These are phyloP conservation scores for Phytophthora pistaciae DNA, from an alignment of 352 stramenopile species.

Conservation along the genomic window DNA sequence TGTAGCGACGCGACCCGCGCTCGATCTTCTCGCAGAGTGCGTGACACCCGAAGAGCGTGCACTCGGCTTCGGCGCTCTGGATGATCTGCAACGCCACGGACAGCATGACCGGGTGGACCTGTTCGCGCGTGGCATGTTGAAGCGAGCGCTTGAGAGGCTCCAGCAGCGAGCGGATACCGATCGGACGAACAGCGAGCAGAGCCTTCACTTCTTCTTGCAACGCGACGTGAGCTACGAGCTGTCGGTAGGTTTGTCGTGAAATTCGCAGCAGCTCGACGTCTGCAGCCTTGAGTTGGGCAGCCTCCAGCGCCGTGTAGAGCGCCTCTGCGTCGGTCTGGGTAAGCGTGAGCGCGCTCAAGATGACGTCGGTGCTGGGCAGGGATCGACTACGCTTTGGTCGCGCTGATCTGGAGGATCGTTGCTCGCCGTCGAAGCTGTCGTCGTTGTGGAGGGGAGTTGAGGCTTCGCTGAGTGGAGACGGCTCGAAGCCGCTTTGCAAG, in stretches of 20 bases:
- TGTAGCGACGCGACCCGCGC: constrained; percentile 59
- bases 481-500: constrained; percentile 13
- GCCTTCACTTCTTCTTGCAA: constrained; percentile 86
- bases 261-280: constrained; percentile 61
- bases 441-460: constrained; percentile 9
- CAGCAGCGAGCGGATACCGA: constrained; percentile 77
- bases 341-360: constrained; percentile 58
- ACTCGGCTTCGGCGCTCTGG: constrained; percentile 80
- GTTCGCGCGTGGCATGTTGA: constrained; percentile 52
- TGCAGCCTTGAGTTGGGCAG: constrained; percentile 67
- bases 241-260: constrained; percentile 70
- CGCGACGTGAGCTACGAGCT: constrained; percentile 73
- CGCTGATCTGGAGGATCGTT: constrained; percentile 25
- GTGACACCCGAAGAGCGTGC: constrained; percentile 81
- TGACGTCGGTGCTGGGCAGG: constrained; percentile 44
- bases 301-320: constrained; percentile 78
- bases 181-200: constrained; percentile 70
- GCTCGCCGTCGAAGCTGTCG: constrained; percentile 12
- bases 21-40: constrained; percentile 72
- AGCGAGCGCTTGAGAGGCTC: constrained; percentile 70
- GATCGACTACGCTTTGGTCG: constrained; percentile 4
- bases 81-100: constrained; percentile 69
- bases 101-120: constrained; percentile 65
- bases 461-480: constrained; percentile 9
- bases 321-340: constrained; percentile 78